Evolutionary conservation across 202 grass and related monocot species (phyloP), one percentile per base, ranked within the genome.

Genomic region (Bolboschoenoplectus hybrid): DNA sequence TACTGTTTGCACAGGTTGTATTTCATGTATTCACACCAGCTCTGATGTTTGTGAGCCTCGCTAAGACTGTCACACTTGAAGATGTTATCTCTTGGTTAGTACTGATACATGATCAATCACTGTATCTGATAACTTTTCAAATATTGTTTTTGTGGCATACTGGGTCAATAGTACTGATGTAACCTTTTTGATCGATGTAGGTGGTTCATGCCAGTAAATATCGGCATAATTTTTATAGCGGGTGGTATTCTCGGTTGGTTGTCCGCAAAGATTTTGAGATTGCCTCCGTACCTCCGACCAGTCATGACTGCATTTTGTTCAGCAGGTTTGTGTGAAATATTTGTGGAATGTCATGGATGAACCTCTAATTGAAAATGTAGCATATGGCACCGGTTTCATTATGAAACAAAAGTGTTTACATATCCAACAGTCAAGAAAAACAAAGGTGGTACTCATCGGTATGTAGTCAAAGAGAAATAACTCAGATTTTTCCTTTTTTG

Each of bases 131-230:
- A 40, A n/a, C 5, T 55, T 60, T 45, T 74, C 44, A 10, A 9
- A 41, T 41, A 51, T 4, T 16, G 40, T 78, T 39, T 46, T 39
- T 32, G 52, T 17, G 17, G 7, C 8, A 49, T 73, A 73, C 3
- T 73, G 41, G 2, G 57, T 19, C 16, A 5, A 9, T 58, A 9
- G 19, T 79, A 10, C 52, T 20, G 3, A 38, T 84, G 47, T 56
- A 49, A 64, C 10, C 38, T 38, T 67, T 69, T 82, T 53, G 26
- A 26, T 26, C 26, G 26, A 14, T 86, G 13, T 53, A 98, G 96
- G 96, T 98, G 96, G 96, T 98, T 95, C 74, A 98, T 98, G 96
- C 96, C 93, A 1, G 73, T 98, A 32, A 98, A 98, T 70, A 91
- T 98, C 58, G 91, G 40, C 14, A 92, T 98, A 87, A 87, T 84